Evolutionary conservation across 2,329 filamentous ascomycete genomes (phyloP), one percentile per base, ranked within the genome.

Genomic region (Scopulariopsis brevicaulis): DNA sequence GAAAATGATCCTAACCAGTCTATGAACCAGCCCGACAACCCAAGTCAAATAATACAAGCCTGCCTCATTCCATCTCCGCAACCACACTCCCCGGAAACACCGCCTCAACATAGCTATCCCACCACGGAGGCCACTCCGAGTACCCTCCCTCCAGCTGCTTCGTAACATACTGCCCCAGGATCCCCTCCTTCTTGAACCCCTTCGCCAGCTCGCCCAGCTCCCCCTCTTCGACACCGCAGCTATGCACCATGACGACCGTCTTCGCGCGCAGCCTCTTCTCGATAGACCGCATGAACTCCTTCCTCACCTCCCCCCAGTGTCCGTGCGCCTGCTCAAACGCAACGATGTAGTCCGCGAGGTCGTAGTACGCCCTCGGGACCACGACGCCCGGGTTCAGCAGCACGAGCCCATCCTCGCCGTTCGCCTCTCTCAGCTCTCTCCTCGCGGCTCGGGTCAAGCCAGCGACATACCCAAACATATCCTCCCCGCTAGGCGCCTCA

Each of bases 331-430:
- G 61, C 65, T 78, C 75, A 57, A 78, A 77, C 15, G 74, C 71
- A 34, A 76, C 72, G 6, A 74, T 70, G 60, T 70, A 73, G 65
- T 77, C 73, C 32, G 73, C 72, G 1, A 66, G 67, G 43, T 68
- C 62, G 58, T 74, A 67, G 63, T 73, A 77, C 34, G 65, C 67
- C 55, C 67, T 64, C 59, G 72, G 70, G 3, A 74, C 71, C 15
- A 76, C 67, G 6, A 70, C 69, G 25, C 75, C 75, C 4, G 75
- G 75, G 60, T 77, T 78, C 63, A 75, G 73, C 37, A 76, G 68
- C 53, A 75, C 60, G 14, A 60, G 28, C 22, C 62, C 61, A 51
- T 48, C 50, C 15, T 53, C 55, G 25, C 57, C 52, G 20, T 61
- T 59, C 22, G 46, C 53, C 8, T 14, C 50, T 14, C 22, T 51